Percentiles rank a stretch among this genome's conserved stretches.
Evolutionary conservation across 768 basidiomycete species (phyloP).

Genomic region (Naganishia antarctica): DNA sequence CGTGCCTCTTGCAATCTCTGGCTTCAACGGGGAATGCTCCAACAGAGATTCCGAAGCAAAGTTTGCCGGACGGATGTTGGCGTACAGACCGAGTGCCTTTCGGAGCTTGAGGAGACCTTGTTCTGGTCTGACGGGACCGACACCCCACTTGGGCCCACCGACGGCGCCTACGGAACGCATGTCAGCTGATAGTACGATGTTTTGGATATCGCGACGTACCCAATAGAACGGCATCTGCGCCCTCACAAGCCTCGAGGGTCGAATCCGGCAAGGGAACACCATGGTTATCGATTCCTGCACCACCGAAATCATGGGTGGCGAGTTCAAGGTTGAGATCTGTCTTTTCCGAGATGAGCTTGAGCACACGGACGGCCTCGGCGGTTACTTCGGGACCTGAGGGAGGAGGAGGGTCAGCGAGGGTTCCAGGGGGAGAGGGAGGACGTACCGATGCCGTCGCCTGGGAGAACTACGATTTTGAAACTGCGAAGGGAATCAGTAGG

Average conservation of each 20-base stretch:
- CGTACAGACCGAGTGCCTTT: constrained; percentile 89
- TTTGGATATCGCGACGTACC: constrained; percentile 59
- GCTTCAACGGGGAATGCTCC: constrained; percentile 79
- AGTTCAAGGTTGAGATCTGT: constrained; percentile 69
- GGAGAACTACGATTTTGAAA: constrained; percentile 79
- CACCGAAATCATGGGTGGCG: constrained; percentile 76
- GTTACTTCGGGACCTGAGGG: constrained; percentile 80
- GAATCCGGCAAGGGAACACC: constrained; percentile 79
- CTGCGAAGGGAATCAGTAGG: constrained; percentile 50
- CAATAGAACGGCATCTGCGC: constrained; percentile 92
- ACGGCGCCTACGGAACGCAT: constrained; percentile 81
- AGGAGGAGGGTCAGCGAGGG: constrained; percentile 3
- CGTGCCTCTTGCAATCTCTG: constrained; percentile 67
- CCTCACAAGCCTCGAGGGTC: constrained; percentile 81
- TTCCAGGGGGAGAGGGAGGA: constrained; percentile 18
- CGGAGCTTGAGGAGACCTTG: constrained; percentile 80
- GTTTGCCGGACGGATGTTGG: constrained; percentile 94
- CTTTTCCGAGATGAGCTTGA: constrained; percentile 64
- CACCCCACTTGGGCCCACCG: constrained; percentile 99
- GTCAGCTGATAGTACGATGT: too few species aligned
- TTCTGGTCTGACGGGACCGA: constrained; percentile 85
- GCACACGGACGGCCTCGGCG: constrained; percentile 73
- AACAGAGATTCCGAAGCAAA: constrained; percentile 89
- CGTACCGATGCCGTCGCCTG: constrained; percentile 95
- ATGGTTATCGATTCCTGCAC: constrained; percentile 79